Evolutionary conservation across 208 protist genomes (phyloP), one percentile per base, ranked within the genome.

Genomic region (Trichomonas tenax): DNA sequence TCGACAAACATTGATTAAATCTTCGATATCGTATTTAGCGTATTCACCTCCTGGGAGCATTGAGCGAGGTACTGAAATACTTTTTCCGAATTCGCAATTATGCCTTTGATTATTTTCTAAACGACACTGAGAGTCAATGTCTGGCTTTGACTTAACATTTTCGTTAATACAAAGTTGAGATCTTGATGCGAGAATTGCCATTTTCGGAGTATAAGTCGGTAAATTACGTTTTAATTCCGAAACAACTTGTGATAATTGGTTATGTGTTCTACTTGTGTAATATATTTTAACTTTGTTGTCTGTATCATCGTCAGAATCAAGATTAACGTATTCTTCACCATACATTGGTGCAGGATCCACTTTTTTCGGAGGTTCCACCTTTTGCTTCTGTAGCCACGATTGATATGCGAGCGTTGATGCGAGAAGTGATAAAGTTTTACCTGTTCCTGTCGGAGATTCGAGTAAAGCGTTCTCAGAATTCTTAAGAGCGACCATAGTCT

Each of bases 171-270:
- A 96, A 17, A 40, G 34, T 82, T 96, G 93, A 31, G 36, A 0
- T 31, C 49, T 15, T 34, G 49, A 45, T 31, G 49, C 93, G 21
- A 96, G 49, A 34, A 96, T 96, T 38, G 93, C 46, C 46, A 96
- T 96, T 82, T 49, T 38, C 46, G 93, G 93, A 41, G 3, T 81
- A 34, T 96, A 96, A n/a, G 23, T 88, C 10, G 45, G 31, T 86
- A 88, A 72, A n/a, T 72, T 72, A 31, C 58, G 84, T 82, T 51
- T 44, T 38, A 96, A 14, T 51, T 96, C 95, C 8, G 14, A 0
- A 58, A 96, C 44, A 15, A 96, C 10, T 89, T 96, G 95, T 11
- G 31, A 41, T 0, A 96, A 21, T 86, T 96, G 95, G 23, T 72
- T 82, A 31, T 96, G 95, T 34, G 95, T 96, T 34, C 95, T 3